Evolutionary conservation across 1,284 basidiomycete species (phyloP).

Genomic region (Sanghuangporus baumii): DNA sequence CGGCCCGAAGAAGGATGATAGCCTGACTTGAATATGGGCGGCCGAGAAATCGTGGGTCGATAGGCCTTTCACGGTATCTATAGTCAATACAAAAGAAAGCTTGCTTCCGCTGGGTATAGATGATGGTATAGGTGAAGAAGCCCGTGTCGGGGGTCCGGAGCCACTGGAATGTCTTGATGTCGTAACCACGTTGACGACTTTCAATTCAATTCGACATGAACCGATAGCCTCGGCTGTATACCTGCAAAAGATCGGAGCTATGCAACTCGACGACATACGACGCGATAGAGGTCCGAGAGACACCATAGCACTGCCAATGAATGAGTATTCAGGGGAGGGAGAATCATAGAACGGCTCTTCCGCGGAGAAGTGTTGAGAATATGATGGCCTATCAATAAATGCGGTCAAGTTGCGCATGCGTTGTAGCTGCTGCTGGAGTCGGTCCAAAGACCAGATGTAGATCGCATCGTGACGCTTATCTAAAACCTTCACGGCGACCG

Average conservation of each 20-base stretch:
- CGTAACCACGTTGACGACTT: slow-evolving; percentile 65
- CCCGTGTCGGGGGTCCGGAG: slow-evolving; percentile 59
- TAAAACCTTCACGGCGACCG: slow-evolving; percentile 86
- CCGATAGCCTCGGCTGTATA: slow-evolving; percentile 93
- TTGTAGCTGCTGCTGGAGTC: slow-evolving; percentile 82
- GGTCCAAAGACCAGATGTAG: slow-evolving; percentile 87
- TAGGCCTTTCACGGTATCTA: slow-evolving; percentile 84
- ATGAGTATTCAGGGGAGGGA: slow-evolving; percentile 82
- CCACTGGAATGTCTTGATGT: slow-evolving; percentile 53
- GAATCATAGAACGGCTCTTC: slow-evolving; percentile 91
- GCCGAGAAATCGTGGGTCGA: slow-evolving; percentile 82
- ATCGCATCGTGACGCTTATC: slow-evolving; percentile 83
- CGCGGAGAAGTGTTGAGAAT: slow-evolving; percentile 89
- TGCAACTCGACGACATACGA: slow-evolving; percentile 68
- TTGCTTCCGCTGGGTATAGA: slow-evolving; percentile 67
- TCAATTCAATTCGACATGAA: slow-evolving; percentile 81
- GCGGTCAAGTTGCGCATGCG: slow-evolving; percentile 92
- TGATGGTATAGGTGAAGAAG: slow-evolving; percentile 64
- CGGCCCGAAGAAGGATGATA: slow-evolving; percentile 76
- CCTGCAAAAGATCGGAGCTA: slow-evolving; percentile 83
- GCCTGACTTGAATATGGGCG: slow-evolving; percentile 78
- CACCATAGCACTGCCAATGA: slow-evolving; percentile 83
- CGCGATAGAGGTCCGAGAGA: slow-evolving; percentile 80
- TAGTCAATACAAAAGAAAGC: slow-evolving; percentile 74
- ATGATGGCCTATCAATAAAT: slow-evolving; percentile 91